phyloP scores from a whole-genome alignment of 1,284 basidiomycete genomes.

The Austropuccinia psidii region DNA sequence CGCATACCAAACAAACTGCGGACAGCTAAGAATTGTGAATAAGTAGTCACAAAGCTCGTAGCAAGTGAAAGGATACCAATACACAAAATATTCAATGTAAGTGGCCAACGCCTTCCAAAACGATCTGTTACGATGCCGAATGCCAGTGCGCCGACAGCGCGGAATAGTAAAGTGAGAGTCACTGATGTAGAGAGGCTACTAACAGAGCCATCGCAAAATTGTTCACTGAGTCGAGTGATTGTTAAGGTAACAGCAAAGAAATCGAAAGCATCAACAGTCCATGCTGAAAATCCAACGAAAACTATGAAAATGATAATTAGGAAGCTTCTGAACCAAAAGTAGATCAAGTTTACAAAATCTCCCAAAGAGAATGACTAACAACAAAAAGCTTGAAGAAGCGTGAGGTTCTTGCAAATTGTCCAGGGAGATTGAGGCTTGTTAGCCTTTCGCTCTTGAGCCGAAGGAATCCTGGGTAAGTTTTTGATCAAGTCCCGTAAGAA shows the following conservation, averaged over 20 bases:
- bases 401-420: constrained; percentile 2
- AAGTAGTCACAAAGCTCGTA: constrained; percentile 52
- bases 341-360: no score
- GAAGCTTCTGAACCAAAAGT: no score
- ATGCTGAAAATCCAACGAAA: constrained; percentile 19
- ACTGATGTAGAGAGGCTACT: constrained; percentile 57
- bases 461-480: constrained; percentile 19
- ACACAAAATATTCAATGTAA: constrained; percentile 62
- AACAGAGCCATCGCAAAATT: constrained; percentile 44
- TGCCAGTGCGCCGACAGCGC: constrained; percentile 74
- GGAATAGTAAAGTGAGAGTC: constrained; percentile 84
- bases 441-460: constrained; percentile 7
- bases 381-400: constrained; percentile 6
- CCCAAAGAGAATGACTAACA: no score
- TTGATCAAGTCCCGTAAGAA: no score
- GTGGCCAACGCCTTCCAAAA: constrained; percentile 86
- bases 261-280: constrained; percentile 45
- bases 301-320: background rate
- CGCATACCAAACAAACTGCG: constrained; percentile 50
- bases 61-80: constrained; percentile 70
- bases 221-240: constrained; percentile 54
- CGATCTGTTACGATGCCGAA: constrained; percentile 56
- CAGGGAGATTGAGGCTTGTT: constrained; percentile 20
- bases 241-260: constrained; percentile 77
- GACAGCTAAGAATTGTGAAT: constrained; percentile 51